Base-by-base conservation (phyloP, 768 basidiomycete genomes). In the Lentinula detonsa region DNA sequence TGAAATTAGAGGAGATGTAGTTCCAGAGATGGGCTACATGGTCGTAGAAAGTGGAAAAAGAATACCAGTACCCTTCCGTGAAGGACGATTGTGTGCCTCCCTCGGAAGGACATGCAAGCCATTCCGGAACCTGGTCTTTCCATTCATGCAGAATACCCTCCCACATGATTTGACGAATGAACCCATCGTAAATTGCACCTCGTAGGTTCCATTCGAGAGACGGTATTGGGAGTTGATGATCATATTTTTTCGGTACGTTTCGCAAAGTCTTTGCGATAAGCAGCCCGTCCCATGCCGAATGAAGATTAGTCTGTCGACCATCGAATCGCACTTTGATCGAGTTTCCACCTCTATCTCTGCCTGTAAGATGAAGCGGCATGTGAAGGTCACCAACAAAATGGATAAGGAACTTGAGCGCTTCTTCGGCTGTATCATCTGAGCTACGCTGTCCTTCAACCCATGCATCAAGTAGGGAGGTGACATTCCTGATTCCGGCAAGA, bases 331-430 rank as follows among this genome's bases (percentile, higher is more conserved):
- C 91, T 66, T 85, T 86, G 63, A 80, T 82, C 5, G 82, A 82
- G 68, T 98, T 98, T 1, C 95, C 96, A 4, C 96, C 96, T 34
- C 91, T 81, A 65, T 94, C 86, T 16, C 94, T 79, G 2, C 92
- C 92, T 0, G 90, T 90, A 40, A 99, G 81, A 71, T 99, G 96
- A 58, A 99, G 76, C 4, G 96, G 96, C 82, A 90, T 87, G 67
- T 97, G 96, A 80, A 96, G 78, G 71, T 98, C 96, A 0, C 96
- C 95, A 10, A 97, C 59, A 66, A 93, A 98, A 72, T 99, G 97
- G 34, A 95, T 82, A 35, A 99, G 76, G 77, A 97, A 99, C 71
- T 91, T 90, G 66, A 98, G 78, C 2, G 96, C 91, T 66, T 93
- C 90, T 67, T 88, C 85, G 2, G 86, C 86, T 10, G 70, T 72